Conservation (phyloP, 345 rosid genomes). For the Arabis hirsuta region DNA sequence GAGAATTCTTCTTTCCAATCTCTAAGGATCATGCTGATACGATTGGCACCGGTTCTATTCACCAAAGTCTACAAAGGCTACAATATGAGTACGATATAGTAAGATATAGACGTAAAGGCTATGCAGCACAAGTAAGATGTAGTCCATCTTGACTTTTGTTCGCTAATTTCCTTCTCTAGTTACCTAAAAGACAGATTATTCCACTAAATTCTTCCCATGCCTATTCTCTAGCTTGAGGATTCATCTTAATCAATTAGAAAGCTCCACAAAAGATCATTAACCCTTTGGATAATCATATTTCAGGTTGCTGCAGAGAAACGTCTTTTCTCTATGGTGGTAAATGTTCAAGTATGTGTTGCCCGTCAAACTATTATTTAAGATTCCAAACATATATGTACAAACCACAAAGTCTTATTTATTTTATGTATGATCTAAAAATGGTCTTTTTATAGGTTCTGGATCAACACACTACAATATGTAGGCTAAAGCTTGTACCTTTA, state of each 20-base stretch:
- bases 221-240: conserved; percentile 6
- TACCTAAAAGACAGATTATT: not conserved
- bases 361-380: conserved; percentile 4
- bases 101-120: conserved; percentile 89
- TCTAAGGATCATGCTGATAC: too few relatives aligned
- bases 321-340: conserved; percentile 68
- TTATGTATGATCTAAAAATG: not conserved
- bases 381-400: conserved; percentile 9
- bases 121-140: conserved; percentile 85
- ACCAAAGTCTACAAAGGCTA: too few relatives aligned
- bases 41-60: too few relatives aligned
- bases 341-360: conserved; percentile 68
- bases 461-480: conserved; percentile 95
- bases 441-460: conserved; percentile 65
- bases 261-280: conserved; percentile 7
- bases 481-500: conserved; percentile 90
- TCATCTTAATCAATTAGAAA: not conserved
- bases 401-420: not conserved
- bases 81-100: too few relatives aligned
- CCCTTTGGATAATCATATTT: conserved; percentile 23
- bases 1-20: too few relatives aligned
- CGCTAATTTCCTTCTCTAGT: not conserved
- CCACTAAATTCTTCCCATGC: conserved; percentile 3
- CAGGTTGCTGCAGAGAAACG: conserved; percentile 80
- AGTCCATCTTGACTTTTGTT: not conserved